Conservation (phyloP, 371 early-diverging fungal species). For the Lichtheimia ramosa region DNA sequence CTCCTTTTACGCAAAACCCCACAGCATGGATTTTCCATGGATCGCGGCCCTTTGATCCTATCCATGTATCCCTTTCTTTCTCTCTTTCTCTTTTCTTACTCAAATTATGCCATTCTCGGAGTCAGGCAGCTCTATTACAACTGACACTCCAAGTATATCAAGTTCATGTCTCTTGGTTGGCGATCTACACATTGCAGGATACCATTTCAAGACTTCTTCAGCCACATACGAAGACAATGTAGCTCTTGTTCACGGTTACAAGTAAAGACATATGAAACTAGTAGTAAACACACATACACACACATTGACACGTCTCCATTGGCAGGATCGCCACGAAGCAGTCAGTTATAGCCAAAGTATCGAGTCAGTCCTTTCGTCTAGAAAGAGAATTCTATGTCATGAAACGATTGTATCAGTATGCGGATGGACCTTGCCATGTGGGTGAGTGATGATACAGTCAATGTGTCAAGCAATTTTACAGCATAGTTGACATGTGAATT, state of each 20-base stretch:
- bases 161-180: neutral
- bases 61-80: neutral
- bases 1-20: no score
- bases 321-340: constrained; percentile 12
- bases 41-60: no score
- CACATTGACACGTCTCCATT: neutral
- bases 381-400: constrained; percentile 47
- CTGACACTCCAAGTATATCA: neutral
- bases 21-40: no score
- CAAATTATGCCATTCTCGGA: constrained; percentile 2
- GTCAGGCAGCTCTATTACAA: constrained; percentile 3
- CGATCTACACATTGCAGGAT: constrained; percentile 36
- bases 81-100: neutral
- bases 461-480: neutral
- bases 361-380: constrained; percentile 33
- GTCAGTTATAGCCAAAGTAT: constrained; percentile 42
- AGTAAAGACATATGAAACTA: constrained; percentile 13
- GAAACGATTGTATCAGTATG: constrained; percentile 34
- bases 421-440: constrained; percentile 32
- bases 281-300: neutral
- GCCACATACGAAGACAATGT: constrained; percentile 37
- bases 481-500: neutral
- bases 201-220: constrained; percentile 36
- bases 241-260: constrained; percentile 37
- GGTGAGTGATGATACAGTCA: constrained; percentile 19